Evolutionary conservation across 2,329 filamentous ascomycete species (phyloP), one percentile per base, ranked within the genome.

Genomic region (Sphaerulina musiva): DNA sequence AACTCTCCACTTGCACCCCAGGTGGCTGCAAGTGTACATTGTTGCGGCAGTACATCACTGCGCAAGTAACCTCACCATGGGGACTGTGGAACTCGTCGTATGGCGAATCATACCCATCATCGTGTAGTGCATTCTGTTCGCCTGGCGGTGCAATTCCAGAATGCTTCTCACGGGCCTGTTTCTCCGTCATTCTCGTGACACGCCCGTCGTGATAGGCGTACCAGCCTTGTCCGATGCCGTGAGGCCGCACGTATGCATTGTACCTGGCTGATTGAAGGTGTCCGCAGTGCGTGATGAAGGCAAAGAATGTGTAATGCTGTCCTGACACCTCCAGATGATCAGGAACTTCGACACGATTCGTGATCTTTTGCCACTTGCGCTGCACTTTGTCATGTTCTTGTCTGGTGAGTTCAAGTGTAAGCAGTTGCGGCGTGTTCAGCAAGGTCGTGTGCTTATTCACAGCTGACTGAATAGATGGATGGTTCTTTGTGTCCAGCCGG

Each of bases 271-370:
- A 83, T 17, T 78, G 78, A 12, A 83, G 75, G 42, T 76, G 75
- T 26, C 80, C 81, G 56, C 77, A 77, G 62, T 85, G 82, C 2
- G 81, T 79, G 32, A 83, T 70, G 58, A 83, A 79, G 2, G 80
- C 80, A 58, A 81, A 84, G 0, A 85, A 73, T 1, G 76, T 77
- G 62, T 83, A 85, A 9, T 71, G 65, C 10, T 69, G 70, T 7
- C 65, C 71, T 26, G 72, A 63, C n/a, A 83, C 67, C 42, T 73
- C 73, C 26, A 84, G 64, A 9, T 74, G 68, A 51, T 84, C 80
- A 49, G 82, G 73, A 11, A 84, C 61, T 2, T 74, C 71, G n/a
- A 85, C 77, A 41, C 74, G 75, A 62, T 83, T 76, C 48, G 77
- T 73, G 5, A 81, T 64, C 58, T 84, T 77, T 47, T 78, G 75